A percentile compares a stretch with the other conserved stretches of the same genome.
Conservation (phyloP, 2,329 filamentous ascomycete species). For the Diaporthe citriasiana region DNA sequence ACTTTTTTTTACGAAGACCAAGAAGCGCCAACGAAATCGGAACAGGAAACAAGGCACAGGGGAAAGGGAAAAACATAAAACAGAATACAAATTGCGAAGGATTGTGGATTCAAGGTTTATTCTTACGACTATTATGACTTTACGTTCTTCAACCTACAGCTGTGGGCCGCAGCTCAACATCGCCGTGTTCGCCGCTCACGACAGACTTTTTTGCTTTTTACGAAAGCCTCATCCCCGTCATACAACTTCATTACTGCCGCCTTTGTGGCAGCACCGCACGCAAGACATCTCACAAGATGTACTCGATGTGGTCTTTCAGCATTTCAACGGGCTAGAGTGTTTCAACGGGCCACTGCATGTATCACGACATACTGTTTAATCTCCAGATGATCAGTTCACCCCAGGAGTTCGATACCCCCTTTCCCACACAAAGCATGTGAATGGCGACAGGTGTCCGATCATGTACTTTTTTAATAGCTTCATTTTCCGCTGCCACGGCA, state of each 20-base stretch:
- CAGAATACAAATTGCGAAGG: constrained; percentile 33
- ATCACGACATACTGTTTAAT: constrained; percentile 37
- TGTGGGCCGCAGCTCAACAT: constrained; percentile 24
- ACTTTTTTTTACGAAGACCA: constrained; percentile 3
- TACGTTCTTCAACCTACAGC: constrained; percentile 35
- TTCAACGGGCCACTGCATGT: constrained; percentile 8
- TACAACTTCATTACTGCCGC: neutral
- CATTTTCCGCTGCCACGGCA: neutral
- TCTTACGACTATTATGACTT: constrained; percentile 40
- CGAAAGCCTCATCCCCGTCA: neutral
- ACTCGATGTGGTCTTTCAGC: neutral
- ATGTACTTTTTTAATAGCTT: constrained; percentile 26
- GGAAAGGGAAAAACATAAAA: constrained; percentile 37
- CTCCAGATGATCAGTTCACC: constrained; percentile 28
- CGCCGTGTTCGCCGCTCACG: neutral
- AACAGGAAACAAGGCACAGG: constrained; percentile 33
- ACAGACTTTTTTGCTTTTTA: neutral
- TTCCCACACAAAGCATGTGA: constrained; percentile 20
- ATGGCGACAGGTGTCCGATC: constrained; percentile 27
- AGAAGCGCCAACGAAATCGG: neutral
- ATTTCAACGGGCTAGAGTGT: constrained; percentile 19
- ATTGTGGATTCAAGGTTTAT: neutral
- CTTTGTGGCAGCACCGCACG: neutral
- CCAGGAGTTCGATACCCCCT: constrained; percentile 37
- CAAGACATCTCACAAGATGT: neutral